Conservation (phyloP, 2,329 filamentous ascomycete species). For the Penicillium sp. region DNA sequence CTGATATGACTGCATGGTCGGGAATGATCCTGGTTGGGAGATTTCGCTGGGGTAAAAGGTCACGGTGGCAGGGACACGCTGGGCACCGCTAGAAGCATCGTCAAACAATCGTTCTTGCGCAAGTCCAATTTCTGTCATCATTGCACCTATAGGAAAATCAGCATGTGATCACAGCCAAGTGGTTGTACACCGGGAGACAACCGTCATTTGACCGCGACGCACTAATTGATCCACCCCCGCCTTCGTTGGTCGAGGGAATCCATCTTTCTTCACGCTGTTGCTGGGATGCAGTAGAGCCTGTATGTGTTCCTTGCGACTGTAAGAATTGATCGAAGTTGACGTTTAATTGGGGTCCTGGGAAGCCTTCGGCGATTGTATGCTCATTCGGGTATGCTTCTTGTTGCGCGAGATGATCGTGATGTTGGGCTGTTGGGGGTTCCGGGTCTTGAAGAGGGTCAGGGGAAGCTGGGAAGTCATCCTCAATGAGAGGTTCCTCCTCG, state of each 20-base stretch:
- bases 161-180: background rate
- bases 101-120: conserved; percentile 35
- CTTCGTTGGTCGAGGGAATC: conserved; percentile 28
- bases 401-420: conserved; percentile 12
- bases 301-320: conserved; percentile 29
- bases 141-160: conserved; percentile 23
- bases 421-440: conserved; percentile 11
- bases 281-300: conserved; percentile 30
- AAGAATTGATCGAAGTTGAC: conserved; percentile 43
- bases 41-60: conserved; percentile 15
- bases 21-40: conserved; percentile 18
- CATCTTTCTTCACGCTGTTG: conserved; percentile 36
- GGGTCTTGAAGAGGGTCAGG: conserved; percentile 20
- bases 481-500: conserved; percentile 40
- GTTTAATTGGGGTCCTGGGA: conserved; percentile 22
- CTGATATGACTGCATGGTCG: conserved; percentile 6
- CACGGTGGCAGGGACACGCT: conserved; percentile 14
- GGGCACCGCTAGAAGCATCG: conserved; percentile 19
- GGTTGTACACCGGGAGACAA: background rate
- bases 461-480: conserved; percentile 23
- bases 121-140: conserved; percentile 37
- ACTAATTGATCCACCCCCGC: conserved; percentile 33
- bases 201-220: conserved; percentile 9
- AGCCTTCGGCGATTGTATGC: conserved; percentile 3
- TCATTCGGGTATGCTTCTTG: conserved; percentile 12